phyloP scores from a whole-genome alignment of 768 basidiomycete genomes.

The Clitopilus hobsonii region DNA sequence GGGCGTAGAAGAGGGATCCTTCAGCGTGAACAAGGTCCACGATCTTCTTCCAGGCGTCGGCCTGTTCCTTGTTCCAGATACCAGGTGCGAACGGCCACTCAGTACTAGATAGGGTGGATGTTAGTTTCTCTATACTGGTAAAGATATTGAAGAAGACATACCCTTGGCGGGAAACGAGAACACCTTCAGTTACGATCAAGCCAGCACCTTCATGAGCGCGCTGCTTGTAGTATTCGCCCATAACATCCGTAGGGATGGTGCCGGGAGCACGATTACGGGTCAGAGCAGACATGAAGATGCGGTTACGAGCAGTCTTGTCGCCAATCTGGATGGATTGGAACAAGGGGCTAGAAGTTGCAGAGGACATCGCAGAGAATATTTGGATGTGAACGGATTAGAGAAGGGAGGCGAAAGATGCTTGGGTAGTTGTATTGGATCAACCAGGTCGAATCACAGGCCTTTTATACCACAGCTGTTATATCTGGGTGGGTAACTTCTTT shows the following conservation, averaged over 20 bases:
- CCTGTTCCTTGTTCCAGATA: conserved; percentile 31
- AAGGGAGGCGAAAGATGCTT: background rate
- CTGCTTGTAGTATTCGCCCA: conserved; percentile 32
- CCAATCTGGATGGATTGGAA: conserved; percentile 31
- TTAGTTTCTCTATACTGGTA: background rate
- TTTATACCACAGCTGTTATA: background rate
- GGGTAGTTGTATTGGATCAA: background rate
- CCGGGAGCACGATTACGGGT: conserved; percentile 31
- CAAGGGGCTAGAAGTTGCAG: conserved; percentile 12
- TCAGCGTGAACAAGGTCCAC: conserved; percentile 33
- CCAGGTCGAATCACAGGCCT: no score
- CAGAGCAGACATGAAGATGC: conserved; percentile 34
- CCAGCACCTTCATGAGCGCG: conserved; percentile 25
- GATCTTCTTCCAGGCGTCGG: conserved; percentile 32
- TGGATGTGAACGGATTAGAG: background rate
- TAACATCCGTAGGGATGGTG: conserved; percentile 29
- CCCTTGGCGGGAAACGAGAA: conserved; percentile 31
- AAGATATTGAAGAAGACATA: conserved; percentile 13
- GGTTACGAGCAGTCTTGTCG: conserved; percentile 29
- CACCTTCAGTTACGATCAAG: conserved; percentile 28
- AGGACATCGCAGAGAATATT: background rate
- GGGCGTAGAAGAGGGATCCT: conserved; percentile 30
- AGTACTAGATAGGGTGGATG: conserved; percentile 15
- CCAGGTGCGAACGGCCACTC: conserved; percentile 34
- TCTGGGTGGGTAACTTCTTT: background rate